Evolutionary conservation across 2,329 filamentous ascomycete genomes (phyloP).

Genomic region (Pseudocercospora macadamiae): DNA sequence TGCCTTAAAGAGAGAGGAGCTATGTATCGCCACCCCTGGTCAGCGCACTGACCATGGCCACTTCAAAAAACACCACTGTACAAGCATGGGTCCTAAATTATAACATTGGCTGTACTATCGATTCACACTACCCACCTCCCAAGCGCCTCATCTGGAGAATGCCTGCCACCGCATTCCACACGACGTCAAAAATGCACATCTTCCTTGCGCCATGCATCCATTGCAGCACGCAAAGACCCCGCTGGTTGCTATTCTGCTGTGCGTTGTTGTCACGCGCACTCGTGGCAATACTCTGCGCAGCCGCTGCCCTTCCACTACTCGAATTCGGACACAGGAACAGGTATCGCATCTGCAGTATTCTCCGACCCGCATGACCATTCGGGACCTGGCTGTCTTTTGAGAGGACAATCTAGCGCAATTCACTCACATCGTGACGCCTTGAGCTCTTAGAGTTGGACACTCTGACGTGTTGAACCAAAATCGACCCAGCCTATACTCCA

Average conservation of each 20-base stretch:
- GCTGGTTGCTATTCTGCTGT: background rate
- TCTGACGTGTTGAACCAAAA: background rate
- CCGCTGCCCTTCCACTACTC: background rate
- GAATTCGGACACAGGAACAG: background rate
- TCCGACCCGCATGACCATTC: slow-evolving; percentile 10
- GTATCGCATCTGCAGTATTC: slow-evolving; percentile 12
- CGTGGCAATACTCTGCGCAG: background rate
- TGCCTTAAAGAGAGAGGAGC: too few relatives aligned
- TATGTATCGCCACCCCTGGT: too few relatives aligned
- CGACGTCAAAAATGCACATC: slow-evolving; percentile 1
- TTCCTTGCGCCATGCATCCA: background rate
- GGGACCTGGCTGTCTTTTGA: background rate
- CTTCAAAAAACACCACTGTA: too few relatives aligned
- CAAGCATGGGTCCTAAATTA: background rate
- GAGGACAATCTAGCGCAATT: background rate
- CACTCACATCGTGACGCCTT: background rate
- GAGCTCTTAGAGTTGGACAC: slow-evolving; percentile 1
- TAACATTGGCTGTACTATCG: background rate
- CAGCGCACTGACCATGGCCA: too few relatives aligned
- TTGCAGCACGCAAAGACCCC: background rate
- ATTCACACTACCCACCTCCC: background rate
- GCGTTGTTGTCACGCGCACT: background rate
- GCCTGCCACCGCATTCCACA: slow-evolving; percentile 3
- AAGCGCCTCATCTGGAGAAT: slow-evolving; percentile 7
- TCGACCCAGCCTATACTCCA: background rate